Base-by-base conservation (phyloP, 805 yeast genomes). In the Pichia rugopelliculosa region DNA sequence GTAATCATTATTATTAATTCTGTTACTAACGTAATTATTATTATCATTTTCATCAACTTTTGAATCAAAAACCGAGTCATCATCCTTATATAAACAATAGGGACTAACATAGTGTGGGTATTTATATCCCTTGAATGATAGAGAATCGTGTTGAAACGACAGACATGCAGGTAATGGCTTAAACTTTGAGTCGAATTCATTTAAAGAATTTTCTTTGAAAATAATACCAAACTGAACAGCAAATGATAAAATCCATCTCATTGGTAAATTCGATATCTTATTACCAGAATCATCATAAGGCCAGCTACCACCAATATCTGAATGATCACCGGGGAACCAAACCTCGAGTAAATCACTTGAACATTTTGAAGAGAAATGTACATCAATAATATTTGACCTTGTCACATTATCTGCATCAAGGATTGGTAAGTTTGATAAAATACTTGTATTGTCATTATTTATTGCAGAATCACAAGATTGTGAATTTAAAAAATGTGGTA, bases 251-350 rank as follows among this genome's bases (percentile, higher is more conserved):
- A 82, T 76, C 87, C 87, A 82, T 50, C 82, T 67, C 22, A 82
- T 62, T 0, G 87, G 66, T 15, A 79, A 51, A 52, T 77, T 73
- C 0, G 84, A 70, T 15, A 77, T 50, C 21, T 60, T 56, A 38
- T 76, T 73, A 1, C 77, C 77, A 42, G 67, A 58, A 0, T 49
- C 30, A 57, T 76, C 81, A 5, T 68, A 60, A 1, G 68, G 59
- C 82, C 84, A 81, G 0, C 84, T 84, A 3, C 87, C 87, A 2
- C 88, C 88, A 55, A 78, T 65, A 60, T 82, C 87, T 10, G 82
- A 70, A 60, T 82, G 88, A 56, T 78, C 77, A 2, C 87, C 89
- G 1, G 84, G 77, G 55, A 82, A 82, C 82, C 83, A 82, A 38
- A 76, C 57, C 55, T 82, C 87, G 15, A 73, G 58, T 30, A 75